phyloP scores from a whole-genome alignment of 805 yeast genomes.

The Teunomyces cretensis region DNA sequence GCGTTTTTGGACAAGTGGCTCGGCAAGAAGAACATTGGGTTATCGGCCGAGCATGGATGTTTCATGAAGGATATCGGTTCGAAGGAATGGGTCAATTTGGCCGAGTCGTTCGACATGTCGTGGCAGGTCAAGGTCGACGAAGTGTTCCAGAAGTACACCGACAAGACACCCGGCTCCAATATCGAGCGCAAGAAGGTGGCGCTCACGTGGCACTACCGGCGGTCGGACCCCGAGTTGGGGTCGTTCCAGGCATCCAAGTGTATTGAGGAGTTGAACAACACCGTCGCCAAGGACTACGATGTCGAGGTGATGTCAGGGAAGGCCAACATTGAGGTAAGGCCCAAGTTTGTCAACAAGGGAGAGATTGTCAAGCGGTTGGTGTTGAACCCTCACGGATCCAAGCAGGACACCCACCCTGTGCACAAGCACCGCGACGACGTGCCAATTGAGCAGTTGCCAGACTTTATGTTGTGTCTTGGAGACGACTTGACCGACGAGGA shows the following conservation, averaged over 20 bases:
- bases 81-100: constrained; percentile 76
- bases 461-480: constrained; percentile 86
- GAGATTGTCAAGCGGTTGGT: constrained; percentile 87
- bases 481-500: constrained; percentile 98
- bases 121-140: constrained; percentile 88
- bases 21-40: constrained; percentile 70
- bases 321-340: constrained; percentile 97
- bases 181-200: constrained; percentile 92
- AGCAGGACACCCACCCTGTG: constrained; percentile 36
- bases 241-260: constrained; percentile 78
- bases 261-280: constrained; percentile 57
- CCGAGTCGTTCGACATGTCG: constrained; percentile 82
- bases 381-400: constrained; percentile 57
- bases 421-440: constrained; percentile 9
- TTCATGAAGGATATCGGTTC: constrained; percentile 75
- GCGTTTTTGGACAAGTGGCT: constrained; percentile 85
- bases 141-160: constrained; percentile 73
- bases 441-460: constrained; percentile 58
- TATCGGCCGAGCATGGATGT: constrained; percentile 97
- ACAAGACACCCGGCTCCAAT: constrained; percentile 84
- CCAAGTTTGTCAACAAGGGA: constrained; percentile 92
- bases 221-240: constrained; percentile 93
- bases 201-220: constrained; percentile 95
- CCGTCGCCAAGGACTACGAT: constrained; percentile 65
- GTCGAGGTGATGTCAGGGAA: constrained; percentile 97